phyloP scores from a whole-genome alignment of 108 stramenopile genomes.

The Skeletonema marinoi region DNA sequence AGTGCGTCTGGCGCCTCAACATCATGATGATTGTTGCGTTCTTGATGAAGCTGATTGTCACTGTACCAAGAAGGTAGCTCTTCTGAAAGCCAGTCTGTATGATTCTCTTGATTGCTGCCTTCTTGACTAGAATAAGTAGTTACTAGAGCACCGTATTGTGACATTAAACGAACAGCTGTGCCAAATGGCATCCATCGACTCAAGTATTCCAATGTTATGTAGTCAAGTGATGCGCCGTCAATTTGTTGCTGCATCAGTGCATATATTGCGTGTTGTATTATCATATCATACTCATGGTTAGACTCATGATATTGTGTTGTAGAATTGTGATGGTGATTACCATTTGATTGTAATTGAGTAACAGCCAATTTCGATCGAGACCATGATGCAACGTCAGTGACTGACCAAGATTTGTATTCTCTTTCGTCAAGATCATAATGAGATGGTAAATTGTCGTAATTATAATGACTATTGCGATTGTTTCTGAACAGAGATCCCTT shows the following conservation, averaged over 20 bases:
- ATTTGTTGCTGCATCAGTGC: slow-evolving; percentile 19
- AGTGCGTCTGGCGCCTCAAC: neutral
- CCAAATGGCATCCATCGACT: slow-evolving; percentile 38
- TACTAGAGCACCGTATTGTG: slow-evolving; percentile 10
- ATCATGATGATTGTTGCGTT: neutral
- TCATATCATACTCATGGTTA: neutral
- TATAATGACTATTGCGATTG: neutral
- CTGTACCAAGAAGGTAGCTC: slow-evolving; percentile 23
- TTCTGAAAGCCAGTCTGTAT: neutral
- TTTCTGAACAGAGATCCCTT: neutral
- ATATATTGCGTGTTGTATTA: slow-evolving; percentile 11
- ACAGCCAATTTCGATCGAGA: slow-evolving; percentile 1
- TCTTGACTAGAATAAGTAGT: neutral
- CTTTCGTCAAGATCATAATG: slow-evolving; percentile 12
- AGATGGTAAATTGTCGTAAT: neutral
- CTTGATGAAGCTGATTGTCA: slow-evolving; percentile 6
- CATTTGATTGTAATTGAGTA: neutral
- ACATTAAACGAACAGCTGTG: slow-evolving; percentile 24
- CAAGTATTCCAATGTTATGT: slow-evolving; percentile 32
- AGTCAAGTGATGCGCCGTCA: slow-evolving; percentile 27
- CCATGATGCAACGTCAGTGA: slow-evolving; percentile 23
- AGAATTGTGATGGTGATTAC: neutral
- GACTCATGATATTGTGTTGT: neutral
- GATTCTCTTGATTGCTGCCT: too few species aligned
- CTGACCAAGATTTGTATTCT: slow-evolving; percentile 28